Conservation (phyloP, 2,329 filamentous ascomycete genomes). For the Nannizziopsis arthrosporioides region DNA sequence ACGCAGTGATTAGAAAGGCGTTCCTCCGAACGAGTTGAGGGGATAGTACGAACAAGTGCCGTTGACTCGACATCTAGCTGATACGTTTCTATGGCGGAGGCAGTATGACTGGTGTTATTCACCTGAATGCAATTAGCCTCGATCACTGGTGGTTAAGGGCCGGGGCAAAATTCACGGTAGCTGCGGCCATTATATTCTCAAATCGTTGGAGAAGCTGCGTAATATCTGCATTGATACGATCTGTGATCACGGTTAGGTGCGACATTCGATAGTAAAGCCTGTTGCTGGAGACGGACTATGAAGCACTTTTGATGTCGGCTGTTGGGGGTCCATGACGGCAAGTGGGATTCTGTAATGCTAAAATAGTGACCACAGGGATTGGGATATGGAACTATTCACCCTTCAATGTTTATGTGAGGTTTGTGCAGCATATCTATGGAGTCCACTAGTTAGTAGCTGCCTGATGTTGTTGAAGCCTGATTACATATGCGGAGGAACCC, state of each 20-base stretch:
- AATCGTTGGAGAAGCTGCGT: conserved; percentile 42
- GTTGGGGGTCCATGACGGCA: conserved; percentile 14
- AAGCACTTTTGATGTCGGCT: conserved; percentile 14
- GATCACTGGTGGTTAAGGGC: not conserved
- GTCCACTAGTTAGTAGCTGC: too few species aligned
- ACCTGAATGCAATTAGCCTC: conserved; percentile 26
- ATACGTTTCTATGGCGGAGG: conserved; percentile 46
- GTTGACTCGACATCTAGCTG: conserved; percentile 49
- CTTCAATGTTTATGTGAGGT: too few species aligned
- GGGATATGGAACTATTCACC: too few species aligned
- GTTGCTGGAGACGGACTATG: conserved; percentile 14
- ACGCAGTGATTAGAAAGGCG: not conserved
- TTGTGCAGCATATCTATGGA: too few species aligned
- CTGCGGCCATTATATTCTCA: conserved; percentile 44
- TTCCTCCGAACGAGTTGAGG: not conserved
- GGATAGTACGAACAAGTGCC: conserved; percentile 38
- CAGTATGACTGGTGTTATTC: conserved; percentile 42
- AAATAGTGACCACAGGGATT: too few species aligned
- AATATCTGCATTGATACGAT: conserved; percentile 36
- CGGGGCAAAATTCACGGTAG: conserved; percentile 32
- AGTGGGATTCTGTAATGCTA: not conserved
- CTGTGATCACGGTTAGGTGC: conserved; percentile 19
- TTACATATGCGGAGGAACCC: too few species aligned
- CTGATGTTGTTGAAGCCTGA: too few species aligned
- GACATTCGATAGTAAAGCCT: conserved; percentile 5